These are phyloP conservation scores for Ustilaginoidea virens DNA, from an alignment of 2,329 filamentous ascomycete species.

Conservation along the genomic window DNA sequence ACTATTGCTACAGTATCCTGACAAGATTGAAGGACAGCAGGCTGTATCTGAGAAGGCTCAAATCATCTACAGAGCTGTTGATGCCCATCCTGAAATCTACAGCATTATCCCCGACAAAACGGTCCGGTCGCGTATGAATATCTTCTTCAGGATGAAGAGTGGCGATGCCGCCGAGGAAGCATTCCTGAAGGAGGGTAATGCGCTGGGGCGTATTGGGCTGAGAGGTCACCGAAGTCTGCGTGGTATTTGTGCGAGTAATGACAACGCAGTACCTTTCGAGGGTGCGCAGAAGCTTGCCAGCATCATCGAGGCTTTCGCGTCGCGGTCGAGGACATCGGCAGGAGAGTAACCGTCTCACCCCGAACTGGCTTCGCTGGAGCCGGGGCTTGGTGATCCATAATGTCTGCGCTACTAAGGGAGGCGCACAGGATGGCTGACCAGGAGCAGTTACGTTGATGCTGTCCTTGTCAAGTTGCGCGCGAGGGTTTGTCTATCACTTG, in stretches of 20 bases:
- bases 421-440: too few relatives aligned
- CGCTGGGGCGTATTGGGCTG: constrained; percentile 56
- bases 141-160: constrained; percentile 73
- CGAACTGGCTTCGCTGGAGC: too few relatives aligned
- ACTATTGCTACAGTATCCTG: constrained; percentile 49
- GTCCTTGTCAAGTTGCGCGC: too few relatives aligned
- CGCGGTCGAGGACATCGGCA: too few relatives aligned
- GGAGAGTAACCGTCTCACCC: too few relatives aligned
- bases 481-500: too few relatives aligned
- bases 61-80: constrained; percentile 62
- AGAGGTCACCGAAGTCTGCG: constrained; percentile 83
- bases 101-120: constrained; percentile 58
- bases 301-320: constrained; percentile 1
- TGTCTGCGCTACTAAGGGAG: too few relatives aligned
- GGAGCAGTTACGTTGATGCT: too few relatives aligned
- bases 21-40: constrained; percentile 66
- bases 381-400: too few relatives aligned
- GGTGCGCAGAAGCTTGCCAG: constrained; percentile 1
- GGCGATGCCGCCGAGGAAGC: constrained; percentile 58
- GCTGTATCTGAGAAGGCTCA: constrained; percentile 59
- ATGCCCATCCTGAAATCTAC: constrained; percentile 58
- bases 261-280: background rate
- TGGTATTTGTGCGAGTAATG: constrained; percentile 37
- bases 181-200: constrained; percentile 61
- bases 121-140: constrained; percentile 80